Conservation (phyloP, 768 basidiomycete species). For the Kwoniella sp. region DNA sequence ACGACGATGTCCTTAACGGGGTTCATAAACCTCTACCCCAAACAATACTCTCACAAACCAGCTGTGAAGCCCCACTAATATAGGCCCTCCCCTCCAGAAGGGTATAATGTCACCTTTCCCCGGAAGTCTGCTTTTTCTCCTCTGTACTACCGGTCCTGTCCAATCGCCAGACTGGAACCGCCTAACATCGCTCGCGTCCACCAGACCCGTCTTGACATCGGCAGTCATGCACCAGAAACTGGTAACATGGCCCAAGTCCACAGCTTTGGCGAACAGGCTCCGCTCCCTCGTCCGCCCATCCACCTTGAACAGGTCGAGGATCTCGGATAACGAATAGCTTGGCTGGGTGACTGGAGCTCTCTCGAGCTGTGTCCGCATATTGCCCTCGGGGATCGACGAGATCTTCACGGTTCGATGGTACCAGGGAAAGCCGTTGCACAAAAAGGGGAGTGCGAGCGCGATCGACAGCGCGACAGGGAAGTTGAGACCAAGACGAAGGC, state of each 20-base stretch:
- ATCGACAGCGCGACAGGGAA: constrained; percentile 10
- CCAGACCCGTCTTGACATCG: constrained; percentile 17
- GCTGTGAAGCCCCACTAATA: constrained; percentile 17
- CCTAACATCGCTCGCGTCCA: constrained; percentile 16
- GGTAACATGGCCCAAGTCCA: constrained; percentile 7
- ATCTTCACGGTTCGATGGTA: constrained; percentile 4
- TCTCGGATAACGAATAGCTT: constrained; percentile 1
- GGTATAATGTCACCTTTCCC: constrained; percentile 18
- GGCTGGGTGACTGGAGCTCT: constrained; percentile 1
- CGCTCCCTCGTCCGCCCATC: not conserved
- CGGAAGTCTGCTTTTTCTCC: constrained; percentile 12
- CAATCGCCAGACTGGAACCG: constrained; percentile 23
- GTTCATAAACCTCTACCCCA: constrained; percentile 20
- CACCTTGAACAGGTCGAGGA: not conserved
- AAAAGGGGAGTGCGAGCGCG: constrained; percentile 2
- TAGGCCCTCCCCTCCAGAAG: constrained; percentile 21
- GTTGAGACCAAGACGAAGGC: constrained; percentile 8
- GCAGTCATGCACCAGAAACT: constrained; percentile 22
- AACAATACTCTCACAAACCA: constrained; percentile 18
- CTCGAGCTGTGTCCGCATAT: constrained; percentile 2
- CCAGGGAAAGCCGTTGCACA: not conserved
- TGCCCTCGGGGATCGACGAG: not conserved
- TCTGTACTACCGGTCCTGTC: constrained; percentile 6
- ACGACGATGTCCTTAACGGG: too few relatives aligned
- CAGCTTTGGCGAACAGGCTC: not conserved